These are phyloP conservation scores for Auriscalpium microsporum DNA, from an alignment of 768 basidiomycete species.

Conservation along the genomic window DNA sequence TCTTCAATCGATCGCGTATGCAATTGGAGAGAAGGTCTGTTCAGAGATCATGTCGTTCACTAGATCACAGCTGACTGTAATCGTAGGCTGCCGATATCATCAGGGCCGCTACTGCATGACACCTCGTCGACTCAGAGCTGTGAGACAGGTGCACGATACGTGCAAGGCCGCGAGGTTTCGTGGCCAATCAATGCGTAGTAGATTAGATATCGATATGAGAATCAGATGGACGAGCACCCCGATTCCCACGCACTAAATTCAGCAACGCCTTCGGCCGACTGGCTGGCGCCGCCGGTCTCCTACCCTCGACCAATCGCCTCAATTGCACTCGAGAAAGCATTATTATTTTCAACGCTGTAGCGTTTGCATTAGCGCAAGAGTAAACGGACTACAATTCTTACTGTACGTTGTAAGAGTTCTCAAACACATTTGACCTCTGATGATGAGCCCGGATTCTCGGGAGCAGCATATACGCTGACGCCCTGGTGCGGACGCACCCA, in stretches of 20 bases:
- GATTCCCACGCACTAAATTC: too few relatives aligned
- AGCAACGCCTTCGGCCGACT: too few relatives aligned
- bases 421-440: constrained; percentile 18
- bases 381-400: constrained; percentile 56
- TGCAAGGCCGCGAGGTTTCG: too few relatives aligned
- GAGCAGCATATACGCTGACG: constrained; percentile 1
- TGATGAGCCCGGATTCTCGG: constrained; percentile 9
- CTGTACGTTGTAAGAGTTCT: constrained; percentile 25
- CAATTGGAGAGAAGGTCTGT: constrained; percentile 20
- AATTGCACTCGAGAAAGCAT: constrained; percentile 43
- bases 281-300: too few relatives aligned
- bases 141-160: too few relatives aligned
- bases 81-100: neutral
- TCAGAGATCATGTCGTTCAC: neutral
- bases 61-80: neutral
- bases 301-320: too few relatives aligned
- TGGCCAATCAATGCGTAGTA: too few relatives aligned
- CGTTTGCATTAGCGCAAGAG: constrained; percentile 73
- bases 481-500: constrained; percentile 79
- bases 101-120: neutral
- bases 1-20: constrained; percentile 17
- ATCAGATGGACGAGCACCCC: too few relatives aligned
- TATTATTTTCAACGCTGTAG: constrained; percentile 78
- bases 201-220: too few relatives aligned
- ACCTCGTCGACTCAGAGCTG: too few relatives aligned